Evolutionary conservation across 164 flowering plant species (phyloP).

Genomic region (Tetracentron sinense): DNA sequence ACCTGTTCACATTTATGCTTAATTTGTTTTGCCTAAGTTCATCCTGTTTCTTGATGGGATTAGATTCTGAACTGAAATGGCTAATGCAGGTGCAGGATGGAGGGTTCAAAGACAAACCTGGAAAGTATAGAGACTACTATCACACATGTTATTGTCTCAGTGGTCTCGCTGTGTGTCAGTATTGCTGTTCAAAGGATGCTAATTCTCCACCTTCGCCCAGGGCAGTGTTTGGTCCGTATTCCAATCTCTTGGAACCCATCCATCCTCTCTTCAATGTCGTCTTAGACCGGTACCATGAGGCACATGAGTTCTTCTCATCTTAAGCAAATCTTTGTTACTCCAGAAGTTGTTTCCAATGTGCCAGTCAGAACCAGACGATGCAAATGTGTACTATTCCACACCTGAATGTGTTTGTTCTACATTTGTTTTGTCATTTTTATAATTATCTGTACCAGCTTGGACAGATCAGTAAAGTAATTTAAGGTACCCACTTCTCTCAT

Average conservation of each 20-base stretch:
- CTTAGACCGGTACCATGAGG: constrained; percentile 37
- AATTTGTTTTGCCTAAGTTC: too few species aligned
- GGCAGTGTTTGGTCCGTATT: constrained; percentile 65
- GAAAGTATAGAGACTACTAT: constrained; percentile 68
- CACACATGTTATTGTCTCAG: constrained; percentile 93
- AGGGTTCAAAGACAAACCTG: constrained; percentile 89
- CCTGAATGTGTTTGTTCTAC: too few species aligned
- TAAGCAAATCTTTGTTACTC: neutral
- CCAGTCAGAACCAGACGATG: neutral
- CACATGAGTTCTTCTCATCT: constrained; percentile 24
- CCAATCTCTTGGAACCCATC: constrained; percentile 68
- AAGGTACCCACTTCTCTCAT: too few species aligned
- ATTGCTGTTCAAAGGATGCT: constrained; percentile 41
- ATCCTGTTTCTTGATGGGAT: neutral
- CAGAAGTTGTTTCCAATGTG: neutral
- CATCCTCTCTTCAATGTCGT: constrained; percentile 77
- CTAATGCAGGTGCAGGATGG: constrained; percentile 56
- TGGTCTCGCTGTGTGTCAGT: constrained; percentile 75
- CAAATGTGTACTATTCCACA: neutral
- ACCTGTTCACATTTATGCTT: too few species aligned
- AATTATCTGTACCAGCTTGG: too few species aligned
- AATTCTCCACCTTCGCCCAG: constrained; percentile 49
- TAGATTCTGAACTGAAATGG: neutral
- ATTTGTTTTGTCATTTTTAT: too few species aligned
- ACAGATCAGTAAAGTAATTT: too few species aligned